Percentiles rank a stretch among this genome's conserved stretches.
phyloP scores from a whole-genome alignment of 1,139 yeast species.

The Candida frijolesensis region DNA sequence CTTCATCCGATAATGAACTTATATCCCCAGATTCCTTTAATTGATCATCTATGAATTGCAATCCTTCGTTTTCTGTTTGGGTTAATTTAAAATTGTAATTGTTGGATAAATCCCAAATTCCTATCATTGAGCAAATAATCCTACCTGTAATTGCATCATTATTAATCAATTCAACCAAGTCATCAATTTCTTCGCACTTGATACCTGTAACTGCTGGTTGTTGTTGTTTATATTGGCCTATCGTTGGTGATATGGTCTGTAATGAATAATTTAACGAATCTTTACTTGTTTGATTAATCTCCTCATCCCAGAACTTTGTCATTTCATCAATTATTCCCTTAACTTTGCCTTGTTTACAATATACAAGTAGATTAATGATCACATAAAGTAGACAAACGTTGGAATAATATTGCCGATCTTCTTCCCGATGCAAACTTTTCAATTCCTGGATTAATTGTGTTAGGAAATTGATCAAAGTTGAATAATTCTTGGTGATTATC shows the following conservation, averaged over 20 bases:
- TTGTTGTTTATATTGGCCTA: constrained; percentile 4
- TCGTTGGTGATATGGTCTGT: constrained; percentile 20
- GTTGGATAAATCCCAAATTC: constrained; percentile 36
- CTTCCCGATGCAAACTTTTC: constrained; percentile 6
- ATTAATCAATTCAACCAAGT: constrained; percentile 20
- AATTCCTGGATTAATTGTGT: constrained; percentile 23
- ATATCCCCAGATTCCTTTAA: not conserved
- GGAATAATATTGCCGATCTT: constrained; percentile 18
- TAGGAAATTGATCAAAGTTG: constrained; percentile 31
- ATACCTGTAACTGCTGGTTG: not conserved
- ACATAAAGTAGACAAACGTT: constrained; percentile 24
- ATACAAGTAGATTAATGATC: constrained; percentile 18
- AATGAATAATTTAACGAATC: constrained; percentile 17
- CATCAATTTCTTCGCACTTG: constrained; percentile 11
- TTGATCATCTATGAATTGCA: not conserved
- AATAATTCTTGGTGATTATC: constrained; percentile 32
- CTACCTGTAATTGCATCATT: constrained; percentile 28
- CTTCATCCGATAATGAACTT: constrained; percentile 8
- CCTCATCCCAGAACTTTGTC: constrained; percentile 11
- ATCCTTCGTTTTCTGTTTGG: constrained; percentile 6
- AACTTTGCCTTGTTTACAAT: constrained; percentile 1
- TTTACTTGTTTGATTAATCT: constrained; percentile 8
- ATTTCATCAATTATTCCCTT: constrained; percentile 10
- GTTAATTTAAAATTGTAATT: constrained; percentile 19
- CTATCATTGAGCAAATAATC: constrained; percentile 33